These are phyloP conservation scores for Sarocladium kiliense DNA, from an alignment of 2,329 filamentous ascomycete genomes.

Conservation along the genomic window DNA sequence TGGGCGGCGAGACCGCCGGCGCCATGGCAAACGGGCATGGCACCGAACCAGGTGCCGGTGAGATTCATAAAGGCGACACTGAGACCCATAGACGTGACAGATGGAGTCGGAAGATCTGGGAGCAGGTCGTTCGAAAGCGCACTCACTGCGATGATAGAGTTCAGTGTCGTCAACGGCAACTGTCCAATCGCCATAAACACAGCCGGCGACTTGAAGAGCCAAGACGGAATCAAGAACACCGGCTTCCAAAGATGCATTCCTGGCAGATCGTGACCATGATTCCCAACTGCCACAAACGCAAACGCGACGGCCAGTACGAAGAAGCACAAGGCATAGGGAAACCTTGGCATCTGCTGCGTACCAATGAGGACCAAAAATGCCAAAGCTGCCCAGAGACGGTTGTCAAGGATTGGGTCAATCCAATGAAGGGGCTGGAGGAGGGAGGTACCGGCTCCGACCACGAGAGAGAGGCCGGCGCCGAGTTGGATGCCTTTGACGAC, in stretches of 20 bases:
- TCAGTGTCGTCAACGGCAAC: constrained; percentile 84
- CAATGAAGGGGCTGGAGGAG: constrained; percentile 67
- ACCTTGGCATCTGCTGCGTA: constrained; percentile 58
- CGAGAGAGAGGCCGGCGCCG: constrained; percentile 79
- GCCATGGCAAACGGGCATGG: constrained; percentile 94
- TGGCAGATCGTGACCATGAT: constrained; percentile 36
- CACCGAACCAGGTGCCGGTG: constrained; percentile 81
- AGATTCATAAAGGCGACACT: constrained; percentile 84
- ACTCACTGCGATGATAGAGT: constrained; percentile 84
- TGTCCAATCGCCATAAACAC: constrained; percentile 70
- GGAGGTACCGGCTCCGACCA: constrained; percentile 68
- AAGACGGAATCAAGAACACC: constrained; percentile 30
- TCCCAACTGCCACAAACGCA: constrained; percentile 40
- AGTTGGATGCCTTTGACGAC: constrained; percentile 95
- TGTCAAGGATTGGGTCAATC: constrained; percentile 66
- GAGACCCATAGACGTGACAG: constrained; percentile 70
- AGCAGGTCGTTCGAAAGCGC: constrained; percentile 75
- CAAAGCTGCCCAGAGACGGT: constrained; percentile 68
- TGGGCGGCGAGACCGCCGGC: constrained; percentile 88
- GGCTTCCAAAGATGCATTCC: constrained; percentile 58
- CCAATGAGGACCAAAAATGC: constrained; percentile 68
- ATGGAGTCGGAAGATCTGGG: constrained; percentile 60
- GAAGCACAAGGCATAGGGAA: constrained; percentile 75
- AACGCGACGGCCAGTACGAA: constrained; percentile 65
- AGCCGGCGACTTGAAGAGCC: constrained; percentile 29